phyloP scores from a whole-genome alignment of 768 basidiomycete species.

The Neoboletus magnificus region DNA sequence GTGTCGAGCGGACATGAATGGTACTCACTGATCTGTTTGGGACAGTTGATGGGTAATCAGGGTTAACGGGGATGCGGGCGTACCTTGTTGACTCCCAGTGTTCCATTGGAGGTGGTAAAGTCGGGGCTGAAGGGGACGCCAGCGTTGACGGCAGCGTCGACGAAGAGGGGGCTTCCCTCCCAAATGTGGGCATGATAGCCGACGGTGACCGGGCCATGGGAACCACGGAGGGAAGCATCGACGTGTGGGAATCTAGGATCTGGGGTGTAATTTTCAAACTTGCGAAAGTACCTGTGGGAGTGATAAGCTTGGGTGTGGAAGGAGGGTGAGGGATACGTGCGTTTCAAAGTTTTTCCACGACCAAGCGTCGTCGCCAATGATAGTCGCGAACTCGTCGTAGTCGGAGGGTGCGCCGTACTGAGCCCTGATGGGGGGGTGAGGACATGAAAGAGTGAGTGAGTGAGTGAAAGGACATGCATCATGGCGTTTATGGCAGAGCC shows the following conservation, averaged over 20 bases:
- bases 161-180: constrained; percentile 46
- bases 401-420: constrained; percentile 68
- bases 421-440: constrained; percentile 29
- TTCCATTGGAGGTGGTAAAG: constrained; percentile 54
- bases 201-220: constrained; percentile 53
- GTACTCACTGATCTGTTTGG: constrained; percentile 42
- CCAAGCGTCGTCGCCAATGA: constrained; percentile 57
- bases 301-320: not conserved
- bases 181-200: constrained; percentile 55
- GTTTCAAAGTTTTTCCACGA: constrained; percentile 47
- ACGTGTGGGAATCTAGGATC: constrained; percentile 50
- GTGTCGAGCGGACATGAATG: not conserved
- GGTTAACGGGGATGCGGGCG: constrained; percentile 11
- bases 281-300: constrained; percentile 56
- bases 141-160: constrained; percentile 47
- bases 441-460: not conserved
- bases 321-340: constrained; percentile 30
- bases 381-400: constrained; percentile 62
- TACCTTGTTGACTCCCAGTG: constrained; percentile 61
- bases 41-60: not conserved
- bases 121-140: constrained; percentile 55
- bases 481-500: constrained; percentile 65
- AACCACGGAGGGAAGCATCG: constrained; percentile 44
- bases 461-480: constrained; percentile 30
- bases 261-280: constrained; percentile 60